Evolutionary conservation across 2,329 filamentous ascomycete species (phyloP).

Genomic region (Metarhizium rileyi): DNA sequence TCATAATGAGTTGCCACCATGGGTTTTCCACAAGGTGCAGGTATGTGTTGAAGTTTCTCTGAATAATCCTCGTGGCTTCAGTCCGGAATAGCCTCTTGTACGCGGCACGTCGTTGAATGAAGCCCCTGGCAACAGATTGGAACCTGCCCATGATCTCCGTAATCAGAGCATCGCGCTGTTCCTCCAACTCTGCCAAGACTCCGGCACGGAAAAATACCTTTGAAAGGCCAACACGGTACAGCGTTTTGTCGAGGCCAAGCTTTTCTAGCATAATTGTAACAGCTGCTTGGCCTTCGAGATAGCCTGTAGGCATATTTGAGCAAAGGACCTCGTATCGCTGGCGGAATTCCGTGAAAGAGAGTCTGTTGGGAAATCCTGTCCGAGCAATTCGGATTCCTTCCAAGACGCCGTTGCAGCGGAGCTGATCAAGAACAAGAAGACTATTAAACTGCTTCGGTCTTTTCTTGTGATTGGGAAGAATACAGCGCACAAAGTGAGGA

Average conservation of each 20-base stretch:
- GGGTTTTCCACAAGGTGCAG: conserved; percentile 82
- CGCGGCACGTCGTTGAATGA: conserved; percentile 75
- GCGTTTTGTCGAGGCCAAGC: conserved; percentile 70
- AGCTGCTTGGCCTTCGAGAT: conserved; percentile 80
- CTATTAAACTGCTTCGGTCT: conserved; percentile 86
- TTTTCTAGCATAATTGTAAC: conserved; percentile 83
- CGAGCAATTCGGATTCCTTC: conserved; percentile 95
- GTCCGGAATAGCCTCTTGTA: conserved; percentile 91
- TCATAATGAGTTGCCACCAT: conserved; percentile 93
- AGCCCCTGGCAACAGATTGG: conserved; percentile 85
- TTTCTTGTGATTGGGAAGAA: conserved; percentile 97
- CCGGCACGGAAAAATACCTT: conserved; percentile 98
- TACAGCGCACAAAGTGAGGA: conserved; percentile 96
- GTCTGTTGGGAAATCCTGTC: conserved; percentile 90
- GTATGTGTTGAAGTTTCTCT: conserved; percentile 88
- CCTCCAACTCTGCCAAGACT: conserved; percentile 91
- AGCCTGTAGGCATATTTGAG: conserved; percentile 76
- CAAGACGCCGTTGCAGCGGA: conserved; percentile 98
- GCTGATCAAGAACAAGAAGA: conserved; percentile 86
- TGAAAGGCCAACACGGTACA: conserved; percentile 88
- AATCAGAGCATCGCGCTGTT: conserved; percentile 86
- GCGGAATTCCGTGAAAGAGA: conserved; percentile 88
- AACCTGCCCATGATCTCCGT: conserved; percentile 89
- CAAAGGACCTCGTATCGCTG: conserved; percentile 95
- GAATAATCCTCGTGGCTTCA: conserved; percentile 89